Conservation (phyloP, 805 yeast genomes). For the Suhomyces xylopsoci region DNA sequence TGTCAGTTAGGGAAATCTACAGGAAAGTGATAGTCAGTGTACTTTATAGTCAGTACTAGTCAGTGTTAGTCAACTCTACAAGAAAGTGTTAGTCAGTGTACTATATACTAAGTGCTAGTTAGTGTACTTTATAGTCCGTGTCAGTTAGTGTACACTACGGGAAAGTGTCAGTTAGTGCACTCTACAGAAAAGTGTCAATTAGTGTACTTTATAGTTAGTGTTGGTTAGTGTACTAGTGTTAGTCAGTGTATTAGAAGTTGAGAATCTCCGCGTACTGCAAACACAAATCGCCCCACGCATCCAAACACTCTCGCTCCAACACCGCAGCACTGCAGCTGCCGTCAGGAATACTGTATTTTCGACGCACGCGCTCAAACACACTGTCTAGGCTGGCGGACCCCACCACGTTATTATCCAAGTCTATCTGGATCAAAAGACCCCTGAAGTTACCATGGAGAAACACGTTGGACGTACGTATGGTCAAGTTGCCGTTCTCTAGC, state of each 20-base stretch:
- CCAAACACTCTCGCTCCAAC: slow-evolving; percentile 23
- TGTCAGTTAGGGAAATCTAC: no score
- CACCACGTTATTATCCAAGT: slow-evolving; percentile 16
- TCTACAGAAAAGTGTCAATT: no score
- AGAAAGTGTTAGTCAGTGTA: no score
- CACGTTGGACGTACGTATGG: slow-evolving; percentile 65
- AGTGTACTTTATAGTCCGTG: no score
- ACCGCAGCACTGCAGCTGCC: slow-evolving; percentile 35
- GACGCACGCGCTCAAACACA: slow-evolving; percentile 25
- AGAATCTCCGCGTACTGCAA: slow-evolving; percentile 41
- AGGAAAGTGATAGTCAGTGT: no score
- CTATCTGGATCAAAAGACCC: slow-evolving; percentile 65
- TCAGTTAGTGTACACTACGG: no score
- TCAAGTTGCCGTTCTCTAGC: slow-evolving; percentile 49
- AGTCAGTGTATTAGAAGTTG: slow-evolving; percentile 16
- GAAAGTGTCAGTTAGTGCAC: no score
- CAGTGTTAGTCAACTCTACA: no score
- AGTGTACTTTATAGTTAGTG: no score
- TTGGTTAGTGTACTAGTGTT: no score
- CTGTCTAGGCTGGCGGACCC: background rate
- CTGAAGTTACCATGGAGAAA: slow-evolving; percentile 72
- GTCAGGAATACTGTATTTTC: slow-evolving; percentile 36
- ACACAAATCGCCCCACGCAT: slow-evolving; percentile 39
- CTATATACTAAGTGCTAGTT: no score
- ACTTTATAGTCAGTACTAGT: no score